Evolutionary conservation across 805 yeast species (phyloP), one percentile per base, ranked within the genome.

Genomic region (Pichia paraexigua): DNA sequence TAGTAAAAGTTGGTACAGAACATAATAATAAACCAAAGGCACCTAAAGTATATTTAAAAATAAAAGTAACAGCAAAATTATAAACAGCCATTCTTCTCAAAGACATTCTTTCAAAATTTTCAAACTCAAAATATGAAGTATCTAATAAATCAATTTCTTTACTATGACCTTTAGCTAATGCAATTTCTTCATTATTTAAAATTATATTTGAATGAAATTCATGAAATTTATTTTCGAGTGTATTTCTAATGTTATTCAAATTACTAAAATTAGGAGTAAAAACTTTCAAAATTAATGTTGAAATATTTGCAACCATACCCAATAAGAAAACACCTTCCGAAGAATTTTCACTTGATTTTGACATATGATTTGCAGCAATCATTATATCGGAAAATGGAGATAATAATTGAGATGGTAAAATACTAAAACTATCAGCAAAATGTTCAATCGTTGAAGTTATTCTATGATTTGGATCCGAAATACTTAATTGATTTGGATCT

Each of bases 1-100:
- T 58, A 5, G 65, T 61, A 63, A 91, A 91, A 2, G 90, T 86
- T 7, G 98, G 97, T 3, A 91, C 81, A 2, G 96, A 82, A 68
- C 97, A 91, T 46, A 91, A 73, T 1, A 83, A 79, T 53, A 91
- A 75, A 12, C 98, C 98, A 32, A 94, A 88, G 2, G 97, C 98
- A 55, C 98, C 98, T 91, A 97, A 85, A 46, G 89, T 80, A 68
- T 91, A 91, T 69, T 91, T 91, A 55, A 91, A 91, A 49, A 89
- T 82, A 60, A 90, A 91, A 47, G 85, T 87, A 58, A 92, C 94
- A 2, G 92, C 86, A 58, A 87, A 78, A 62, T 90, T 90, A 67
- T 90, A 92, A 25, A 85, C 66, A 28, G 92, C 83, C 70, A 73
- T 48, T 59, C 87, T 83, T 69, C 86, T 79, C 56, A 85, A 77